Evolutionary conservation across 192 early-diverging fungal genomes (phyloP), one percentile per base, ranked within the genome.

Genomic region (Mortierella alpina): DNA sequence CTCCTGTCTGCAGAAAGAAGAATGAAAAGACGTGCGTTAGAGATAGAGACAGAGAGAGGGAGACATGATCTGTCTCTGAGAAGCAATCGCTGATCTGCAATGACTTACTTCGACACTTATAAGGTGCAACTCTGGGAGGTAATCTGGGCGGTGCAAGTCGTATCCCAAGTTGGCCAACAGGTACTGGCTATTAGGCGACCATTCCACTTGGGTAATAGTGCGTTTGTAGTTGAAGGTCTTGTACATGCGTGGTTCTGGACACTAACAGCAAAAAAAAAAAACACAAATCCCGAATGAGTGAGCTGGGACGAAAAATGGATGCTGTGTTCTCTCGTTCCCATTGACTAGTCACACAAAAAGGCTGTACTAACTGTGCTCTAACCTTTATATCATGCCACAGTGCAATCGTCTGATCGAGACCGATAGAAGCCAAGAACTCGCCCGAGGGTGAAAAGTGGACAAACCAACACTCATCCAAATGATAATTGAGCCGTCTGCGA

Each of bases 381-480:
- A 77, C 74, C 67, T 51, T 63, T 3, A 77, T 4, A 20, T 77
- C 67, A 8, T 55, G 61, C 74, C 74, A 77, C 8, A 77, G 13
- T 31, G 49, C 31, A 40, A 77, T 49, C 0, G 54, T 20, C 0
- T 70, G 54, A 31, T 77, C 74, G 31, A 63, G 46, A 20, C 74
- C 74, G 45, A 63, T 64, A 2, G 74, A 70, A 46, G 62, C 74
- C 62, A 77, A 39, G 40, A 65, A 77, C 22, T 77, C 67, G 20
- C 52, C 66, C 41, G 74, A 77, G 3, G 74, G 74, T 12, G 74
- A 69, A 70, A 77, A 77, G 46, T 63, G 66, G 12, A 77, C 74
- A 47, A 70, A 65, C 74, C 74, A 77, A 15, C 74, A 77, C 44
- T 77, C 74, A 52, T 70, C 74, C 54, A 70, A 17, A 64, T 77